Base-by-base conservation (phyloP, 1,284 basidiomycete genomes). In the Abortiporus biennis region DNA sequence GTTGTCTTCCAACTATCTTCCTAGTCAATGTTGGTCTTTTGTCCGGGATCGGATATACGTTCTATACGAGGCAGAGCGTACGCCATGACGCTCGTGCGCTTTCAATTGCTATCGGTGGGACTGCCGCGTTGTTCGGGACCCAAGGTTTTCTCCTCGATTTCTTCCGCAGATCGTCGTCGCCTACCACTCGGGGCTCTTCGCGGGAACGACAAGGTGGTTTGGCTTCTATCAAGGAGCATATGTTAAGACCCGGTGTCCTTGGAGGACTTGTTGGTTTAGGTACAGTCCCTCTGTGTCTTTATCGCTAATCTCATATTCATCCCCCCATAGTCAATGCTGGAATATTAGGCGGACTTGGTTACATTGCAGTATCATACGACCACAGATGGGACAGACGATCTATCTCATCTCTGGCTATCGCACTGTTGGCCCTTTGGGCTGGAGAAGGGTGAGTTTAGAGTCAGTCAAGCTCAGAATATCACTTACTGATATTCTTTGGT, bases 361-460 rank as follows among this genome's bases (percentile, higher is more conserved):
- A 83, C 61, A 65, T 78, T 46, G 72, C 76, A 0, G 88, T 86
- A 64, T 58, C 64, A 42, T 90, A 88, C 85, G 64, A 80, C 38
- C 76, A 76, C 11, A 60, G 57, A 3, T 92, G 88, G 88, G 85
- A 92, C 61, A 67, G 75, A 48, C 71, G 80, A 15, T 61, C 72
- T 8, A 74, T 92, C 5, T 78, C 78, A 17, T 75, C 76, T 6
- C 66, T 85, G 21, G 69, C 76, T 6, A 73, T 79, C 38, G 85
- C 83, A 12, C 61, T 92, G 4, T 49, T 85, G 16, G 68, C 76
- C 1, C 64, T 91, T 17, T 81, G 78, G 65, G 72, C 76, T 29
- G 71, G 76, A 31, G 86, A 90, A 69, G 81, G 81, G 81, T 88
- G 54, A 62, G 77, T 61, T n/a, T n/a, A n/a, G n/a, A n/a, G n/a